Conservation (phyloP, 176 grass and related monocot species). For the Bonia amplexicaulis region DNA sequence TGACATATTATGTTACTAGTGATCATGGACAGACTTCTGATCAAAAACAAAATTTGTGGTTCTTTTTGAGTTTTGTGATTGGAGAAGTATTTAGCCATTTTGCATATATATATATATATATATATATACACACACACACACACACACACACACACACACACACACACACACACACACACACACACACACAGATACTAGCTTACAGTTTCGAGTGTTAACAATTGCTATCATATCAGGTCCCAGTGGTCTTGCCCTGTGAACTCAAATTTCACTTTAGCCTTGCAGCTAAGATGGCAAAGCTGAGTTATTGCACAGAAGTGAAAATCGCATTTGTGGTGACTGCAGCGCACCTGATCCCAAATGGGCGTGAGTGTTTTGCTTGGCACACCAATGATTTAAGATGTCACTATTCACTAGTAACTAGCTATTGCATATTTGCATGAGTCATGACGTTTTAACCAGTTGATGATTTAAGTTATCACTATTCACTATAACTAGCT, state of each 20-base stretch:
- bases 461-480: background rate
- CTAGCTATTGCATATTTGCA: background rate
- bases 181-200: no score
- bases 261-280: background rate
- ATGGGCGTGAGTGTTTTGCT: slow-evolving; percentile 65
- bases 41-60: background rate
- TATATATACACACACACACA: no score
- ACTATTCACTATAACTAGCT: background rate
- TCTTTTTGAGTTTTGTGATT: background rate
- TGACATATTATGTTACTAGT: background rate
- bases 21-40: background rate
- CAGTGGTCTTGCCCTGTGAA: background rate
- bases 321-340: slow-evolving; percentile 76
- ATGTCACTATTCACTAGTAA: no score
- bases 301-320: slow-evolving; percentile 57
- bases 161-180: no score
- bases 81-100: background rate
- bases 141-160: no score
- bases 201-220: no score
- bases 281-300: slow-evolving; percentile 56
- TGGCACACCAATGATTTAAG: no score
- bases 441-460: background rate
- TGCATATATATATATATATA: background rate
- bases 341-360: slow-evolving; percentile 70
- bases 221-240: background rate